Conservation (phyloP, 345 rosid species). For the Moricandia moricandioides region DNA sequence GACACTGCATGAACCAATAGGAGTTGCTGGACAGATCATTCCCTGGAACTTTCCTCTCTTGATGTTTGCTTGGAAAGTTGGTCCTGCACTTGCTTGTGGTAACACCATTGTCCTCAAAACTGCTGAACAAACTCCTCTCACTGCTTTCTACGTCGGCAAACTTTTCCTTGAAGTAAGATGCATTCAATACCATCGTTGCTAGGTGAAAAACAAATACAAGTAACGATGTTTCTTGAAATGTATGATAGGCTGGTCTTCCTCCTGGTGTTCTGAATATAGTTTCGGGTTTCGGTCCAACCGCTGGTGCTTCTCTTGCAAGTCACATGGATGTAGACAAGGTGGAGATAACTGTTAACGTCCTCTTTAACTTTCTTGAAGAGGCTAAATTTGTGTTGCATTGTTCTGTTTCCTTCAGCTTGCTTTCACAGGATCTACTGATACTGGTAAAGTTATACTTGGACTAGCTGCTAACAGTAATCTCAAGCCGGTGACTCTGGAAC, state of each 20-base stretch:
- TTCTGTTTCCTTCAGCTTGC: constrained; percentile 55
- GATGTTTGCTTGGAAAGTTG: constrained; percentile 69
- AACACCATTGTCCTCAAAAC: constrained; percentile 59
- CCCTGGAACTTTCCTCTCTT: constrained; percentile 71
- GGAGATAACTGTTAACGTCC: background rate
- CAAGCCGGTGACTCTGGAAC: constrained; percentile 90
- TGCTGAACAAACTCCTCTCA: constrained; percentile 66
- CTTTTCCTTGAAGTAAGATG: constrained; percentile 44
- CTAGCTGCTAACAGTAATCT: constrained; percentile 91
- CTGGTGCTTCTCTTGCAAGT: constrained; percentile 83
- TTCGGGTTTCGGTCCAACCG: constrained; percentile 82
- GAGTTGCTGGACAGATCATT: constrained; percentile 66
- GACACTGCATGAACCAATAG: constrained; percentile 61
- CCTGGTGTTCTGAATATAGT: constrained; percentile 84
- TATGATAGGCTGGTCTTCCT: constrained; percentile 83
- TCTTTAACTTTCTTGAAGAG: background rate
- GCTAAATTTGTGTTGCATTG: background rate
- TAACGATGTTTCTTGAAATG: constrained; percentile 15
- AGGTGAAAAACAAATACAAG: too few relatives aligned
- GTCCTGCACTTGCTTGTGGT: constrained; percentile 65
- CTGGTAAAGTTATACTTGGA: constrained; percentile 69
- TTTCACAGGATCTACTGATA: constrained; percentile 86
- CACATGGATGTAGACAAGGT: constrained; percentile 99
- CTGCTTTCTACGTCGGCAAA: constrained; percentile 54
- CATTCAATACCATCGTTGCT: too few relatives aligned